Evolutionary conservation across 164 flowering plant genomes (phyloP), one percentile per base, ranked within the genome.

Genomic region (Vitis cinerea): DNA sequence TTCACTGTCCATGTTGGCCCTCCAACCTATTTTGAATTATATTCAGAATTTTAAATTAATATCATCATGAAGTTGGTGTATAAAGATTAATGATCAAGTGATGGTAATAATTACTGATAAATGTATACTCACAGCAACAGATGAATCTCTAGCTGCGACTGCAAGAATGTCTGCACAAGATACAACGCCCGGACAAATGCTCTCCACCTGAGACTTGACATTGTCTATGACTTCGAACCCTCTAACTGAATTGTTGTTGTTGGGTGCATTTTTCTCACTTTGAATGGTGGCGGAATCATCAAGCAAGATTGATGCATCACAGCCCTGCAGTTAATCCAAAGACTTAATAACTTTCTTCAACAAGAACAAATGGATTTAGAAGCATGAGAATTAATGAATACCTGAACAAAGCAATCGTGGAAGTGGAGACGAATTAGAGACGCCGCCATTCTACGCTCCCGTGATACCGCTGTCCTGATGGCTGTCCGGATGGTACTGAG

Each of bases 1-100:
- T 64, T 71, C 48, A 86, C 88, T 1, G 69, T 48, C 90, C 90
- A 86, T 17, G 80, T 63, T 15, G 88, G 85, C 13, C 88, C 87
- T 9, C 85, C 85, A 52, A 75, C 69, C 23, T 23, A 23, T 23
- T 23, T 23, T 23, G 23, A 23, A 23, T 23, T 23, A 23, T 23
- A 23, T 23, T 23, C 23, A 23, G 23, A 23, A 23, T 23, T 23
- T 23, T 23, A 23, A 23, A 23, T 23, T 23, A 23, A 23, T 23
- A 23, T 23, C 23, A 23, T 23, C 23, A 23, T 1, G 23, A 23
- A 23, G 23, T 23, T 23, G 23, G 23, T 23, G 23, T 23, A 23
- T 23, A 23, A 23, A 23, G 23, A 23, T 23, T 23, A 23, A 23
- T 23, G 23, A 23, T 23, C 23, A 1, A 23, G 23, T 23, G 23